Percentiles rank a stretch among this genome's conserved stretches.
Evolutionary conservation across 257 asterid species (phyloP).

Genomic region (Ligustrum vulgare): DNA sequence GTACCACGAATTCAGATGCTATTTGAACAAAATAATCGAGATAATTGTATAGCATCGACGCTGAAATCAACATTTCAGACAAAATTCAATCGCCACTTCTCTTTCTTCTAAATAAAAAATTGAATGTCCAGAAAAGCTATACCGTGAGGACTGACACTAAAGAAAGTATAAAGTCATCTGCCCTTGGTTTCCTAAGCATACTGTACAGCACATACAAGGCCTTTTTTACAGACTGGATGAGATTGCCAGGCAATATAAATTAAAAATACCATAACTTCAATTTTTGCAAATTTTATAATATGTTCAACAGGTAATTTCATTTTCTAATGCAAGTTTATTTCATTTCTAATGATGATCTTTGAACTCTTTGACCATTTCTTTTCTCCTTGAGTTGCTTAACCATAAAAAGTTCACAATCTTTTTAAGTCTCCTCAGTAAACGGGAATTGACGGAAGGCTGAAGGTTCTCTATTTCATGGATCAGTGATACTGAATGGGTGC

Average conservation of each 20-base stretch:
- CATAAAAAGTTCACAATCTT: slow-evolving; percentile 11
- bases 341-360: neutral
- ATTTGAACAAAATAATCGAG: neutral
- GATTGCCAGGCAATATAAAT: neutral
- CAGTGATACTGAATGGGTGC: neutral
- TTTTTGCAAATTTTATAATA: neutral
- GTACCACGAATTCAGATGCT: neutral
- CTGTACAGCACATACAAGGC: neutral
- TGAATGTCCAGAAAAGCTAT: neutral
- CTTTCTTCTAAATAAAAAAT: neutral
- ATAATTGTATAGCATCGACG: neutral
- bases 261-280: neutral
- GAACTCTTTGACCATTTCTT: neutral
- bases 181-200: slow-evolving; percentile 5
- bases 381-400: neutral
- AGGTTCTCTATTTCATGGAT: slow-evolving; percentile 1
- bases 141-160: neutral
- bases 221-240: neutral
- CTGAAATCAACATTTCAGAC: neutral
- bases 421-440: neutral
- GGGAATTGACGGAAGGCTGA: no score
- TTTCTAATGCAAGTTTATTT: neutral
- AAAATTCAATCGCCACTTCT: neutral
- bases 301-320: neutral
- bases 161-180: neutral